Evolutionary conservation across 2,329 filamentous ascomycete species (phyloP).

Genomic region (Botryotinia calthae): DNA sequence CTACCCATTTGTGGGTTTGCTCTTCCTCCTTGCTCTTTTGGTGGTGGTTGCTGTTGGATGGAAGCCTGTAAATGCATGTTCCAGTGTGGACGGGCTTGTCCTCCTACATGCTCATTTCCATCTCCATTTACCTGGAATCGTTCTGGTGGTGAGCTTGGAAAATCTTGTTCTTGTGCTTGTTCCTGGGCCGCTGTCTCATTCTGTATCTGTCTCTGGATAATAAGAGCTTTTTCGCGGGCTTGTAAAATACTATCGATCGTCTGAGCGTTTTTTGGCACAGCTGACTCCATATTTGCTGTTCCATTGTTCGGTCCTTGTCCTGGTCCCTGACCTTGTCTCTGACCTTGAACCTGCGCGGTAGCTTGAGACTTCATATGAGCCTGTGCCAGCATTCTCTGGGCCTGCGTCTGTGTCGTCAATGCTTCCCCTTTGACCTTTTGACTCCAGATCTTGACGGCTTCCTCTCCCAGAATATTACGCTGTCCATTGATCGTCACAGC

Average conservation of each 20-base stretch:
- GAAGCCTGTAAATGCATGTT: neutral
- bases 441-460: neutral
- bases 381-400: neutral
- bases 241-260: too few relatives aligned
- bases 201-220: neutral
- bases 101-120: neutral
- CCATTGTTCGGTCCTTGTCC: neutral
- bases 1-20: neutral
- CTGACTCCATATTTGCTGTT: neutral
- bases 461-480: slow-evolving; percentile 46
- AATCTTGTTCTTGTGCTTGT: neutral
- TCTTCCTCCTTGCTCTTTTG: neutral
- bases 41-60: neutral
- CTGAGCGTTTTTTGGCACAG: neutral
- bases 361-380: neutral
- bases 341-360: neutral
- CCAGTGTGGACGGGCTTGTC: neutral
- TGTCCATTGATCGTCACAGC: slow-evolving; percentile 46
- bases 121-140: neutral
- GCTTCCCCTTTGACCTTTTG: neutral
- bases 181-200: too few relatives aligned
- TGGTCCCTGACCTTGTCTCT: neutral
- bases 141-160: neutral
- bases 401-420: neutral
- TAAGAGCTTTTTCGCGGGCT: neutral